Base-by-base conservation (phyloP, 2,329 filamentous ascomycete species). In the Fusarium sororula region DNA sequence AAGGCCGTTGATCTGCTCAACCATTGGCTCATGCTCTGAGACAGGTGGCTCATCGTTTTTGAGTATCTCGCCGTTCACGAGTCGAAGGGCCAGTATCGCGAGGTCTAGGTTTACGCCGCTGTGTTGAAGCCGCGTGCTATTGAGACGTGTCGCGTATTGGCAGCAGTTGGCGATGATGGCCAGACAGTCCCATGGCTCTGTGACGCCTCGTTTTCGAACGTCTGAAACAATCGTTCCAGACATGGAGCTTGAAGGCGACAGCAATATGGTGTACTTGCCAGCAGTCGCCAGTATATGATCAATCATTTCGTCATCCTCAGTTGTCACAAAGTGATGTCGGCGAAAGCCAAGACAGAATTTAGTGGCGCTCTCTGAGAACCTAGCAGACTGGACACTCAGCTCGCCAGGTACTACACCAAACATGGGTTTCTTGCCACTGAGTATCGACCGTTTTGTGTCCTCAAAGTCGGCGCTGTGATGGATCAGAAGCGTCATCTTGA, bases 161-260 rank as follows among this genome's bases (percentile, higher is more conserved):
- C 80, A 82, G 55, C 79, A 82, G 37, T 82, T 82, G 18, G 80
- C 80, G 18, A 79, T 60, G 14, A 82, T 80, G 2, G 79, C 72
- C 2, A 82, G 45, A 2, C 73, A 74, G 38, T 82, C 80, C 77
- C 75, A 82, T 0, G 62, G 65, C 6, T 79, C 68, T 2, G 35
- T 57, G 4, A 79, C 44, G 0, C 66, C 70, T 54, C 79, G 73
- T 11, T 44, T 58, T 13, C 70, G 63, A 7, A 82, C 74, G 22
- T 82, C 76, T 1, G 70, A 65, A 0, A 82, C 66, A 2, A 82
- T 70, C 0, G 41, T 75, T 0, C 78, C 74, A 0, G 78, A 75
- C 77, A 82, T 80, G 30, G 79, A 74, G 6, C 68, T 68, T 2
- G 76, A 75, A 5, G 59, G 42, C 4, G 66, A n/a, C 1, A 81